Base-by-base conservation (phyloP, 768 basidiomycete species). In the Tulasnella calospora region DNA sequence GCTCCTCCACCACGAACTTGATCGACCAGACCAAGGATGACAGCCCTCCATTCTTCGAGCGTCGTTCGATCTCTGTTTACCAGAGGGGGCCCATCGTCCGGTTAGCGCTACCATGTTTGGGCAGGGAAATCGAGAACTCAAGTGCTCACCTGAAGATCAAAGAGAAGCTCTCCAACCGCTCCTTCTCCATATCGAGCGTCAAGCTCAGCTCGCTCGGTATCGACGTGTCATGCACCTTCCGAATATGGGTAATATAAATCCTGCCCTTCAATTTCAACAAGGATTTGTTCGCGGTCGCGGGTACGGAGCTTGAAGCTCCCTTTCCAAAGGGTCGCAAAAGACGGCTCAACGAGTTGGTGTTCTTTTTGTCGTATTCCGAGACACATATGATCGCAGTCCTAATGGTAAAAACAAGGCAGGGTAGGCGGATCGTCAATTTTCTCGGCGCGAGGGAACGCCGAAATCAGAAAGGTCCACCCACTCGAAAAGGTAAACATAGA, bases 111-210 rank as follows among this genome's bases (percentile, higher is more conserved):
- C 27, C 35, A 7, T 17, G 33, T 35, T 38, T n/a, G n/a, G n/a
- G n/a, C n/a, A n/a, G n/a, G n/a, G n/a, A n/a, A n/a, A n/a, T n/a
- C n/a, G n/a, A n/a, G n/a, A n/a, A n/a, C 12, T 3, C 51, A n/a
- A n/a, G n/a, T n/a, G n/a, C 71, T 5, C 17, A 72, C 71, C 71
- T 93, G 89, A 98, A 99, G 82, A 95, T 92, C 71, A 99, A 89
- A 84, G 98, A 96, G 85, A 99, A 99, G 73, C 93, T 94, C 80
- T 98, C 96, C 77, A 98, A 86, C 46, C 88, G 87, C 82, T 97
- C 95, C 83, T 99, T 96, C 85, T 96, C 94, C 96, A 99, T 98
- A 82, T 95, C 92, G 82, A 99, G 97, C 6, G 97, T 98, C 80
- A 99, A 88, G 83, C 94, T 96, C 86, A 98, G 88, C 84, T 97